Conservation (phyloP, 2,329 filamentous ascomycete genomes). For the Lizonia empirigonia region DNA sequence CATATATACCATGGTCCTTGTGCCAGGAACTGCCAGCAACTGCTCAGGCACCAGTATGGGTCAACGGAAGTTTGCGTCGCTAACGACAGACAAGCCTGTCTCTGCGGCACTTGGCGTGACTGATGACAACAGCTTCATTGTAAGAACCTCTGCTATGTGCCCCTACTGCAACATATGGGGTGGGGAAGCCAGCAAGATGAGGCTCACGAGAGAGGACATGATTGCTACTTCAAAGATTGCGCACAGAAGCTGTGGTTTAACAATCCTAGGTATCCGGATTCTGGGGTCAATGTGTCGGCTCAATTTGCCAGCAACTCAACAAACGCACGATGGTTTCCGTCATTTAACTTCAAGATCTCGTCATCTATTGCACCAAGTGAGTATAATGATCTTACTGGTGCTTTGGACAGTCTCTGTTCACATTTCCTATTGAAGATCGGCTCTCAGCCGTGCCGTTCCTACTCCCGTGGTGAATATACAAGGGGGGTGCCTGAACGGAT, state of each 20-base stretch:
- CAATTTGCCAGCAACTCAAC: background rate
- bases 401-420: background rate
- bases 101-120: slow-evolving; percentile 13
- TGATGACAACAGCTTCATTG: slow-evolving; percentile 12
- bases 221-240: background rate
- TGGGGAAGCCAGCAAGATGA: background rate
- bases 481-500: too few species aligned
- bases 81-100: slow-evolving; percentile 1
- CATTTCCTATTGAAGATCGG: background rate
- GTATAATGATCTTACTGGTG: background rate
- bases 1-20: slow-evolving; percentile 1
- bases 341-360: background rate
- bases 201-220: background rate
- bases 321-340: background rate
- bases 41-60: slow-evolving; percentile 7
- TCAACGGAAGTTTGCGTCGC: slow-evolving; percentile 2
- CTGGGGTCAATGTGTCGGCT: background rate
- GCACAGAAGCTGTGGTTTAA: background rate
- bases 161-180: slow-evolving; percentile 4
- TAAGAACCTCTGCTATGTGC: background rate
- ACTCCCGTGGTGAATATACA: background rate
- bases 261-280: background rate
- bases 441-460: background rate
- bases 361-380: background rate
- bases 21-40: background rate